A percentile compares a stretch with the other conserved stretches of the same genome.
Evolutionary conservation across 371 early-diverging fungal species (phyloP).

Genomic region (Neoconidiobolus thromboides): DNA sequence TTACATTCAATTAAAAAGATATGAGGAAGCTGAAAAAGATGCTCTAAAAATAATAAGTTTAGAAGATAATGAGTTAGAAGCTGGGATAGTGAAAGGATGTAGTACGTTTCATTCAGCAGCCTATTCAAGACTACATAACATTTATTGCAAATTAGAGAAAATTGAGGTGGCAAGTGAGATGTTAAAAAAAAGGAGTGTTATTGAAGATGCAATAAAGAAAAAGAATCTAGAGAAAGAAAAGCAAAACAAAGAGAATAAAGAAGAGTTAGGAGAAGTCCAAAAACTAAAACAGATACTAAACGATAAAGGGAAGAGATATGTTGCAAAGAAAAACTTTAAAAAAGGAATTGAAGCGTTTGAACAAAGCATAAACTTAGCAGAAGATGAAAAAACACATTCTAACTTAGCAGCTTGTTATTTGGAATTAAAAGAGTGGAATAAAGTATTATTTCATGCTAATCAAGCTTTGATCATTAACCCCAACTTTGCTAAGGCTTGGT

Average conservation of each 20-base stretch:
- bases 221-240: background rate
- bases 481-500: too few relatives aligned
- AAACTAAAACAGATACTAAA: background rate
- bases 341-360: background rate
- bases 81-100: background rate
- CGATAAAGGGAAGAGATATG: background rate
- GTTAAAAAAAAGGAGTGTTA: background rate
- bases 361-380: background rate
- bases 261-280: background rate
- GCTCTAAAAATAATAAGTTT: background rate
- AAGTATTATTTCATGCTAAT: too few relatives aligned
- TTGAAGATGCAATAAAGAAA: background rate
- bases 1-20: background rate
- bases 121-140: constrained; percentile 1
- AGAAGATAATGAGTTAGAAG: background rate
- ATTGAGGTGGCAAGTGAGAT: background rate
- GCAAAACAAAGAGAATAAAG: background rate
- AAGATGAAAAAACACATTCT: too few relatives aligned
- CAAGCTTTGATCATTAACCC: too few relatives aligned
- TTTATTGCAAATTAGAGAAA: background rate
- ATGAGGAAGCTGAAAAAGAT: background rate
- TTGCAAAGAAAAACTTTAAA: background rate
- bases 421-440: too few relatives aligned
- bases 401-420: too few relatives aligned
- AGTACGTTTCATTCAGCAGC: constrained; percentile 4